Conservation (phyloP, 192 early-diverging fungal species). For the Coemansia reversa region DNA sequence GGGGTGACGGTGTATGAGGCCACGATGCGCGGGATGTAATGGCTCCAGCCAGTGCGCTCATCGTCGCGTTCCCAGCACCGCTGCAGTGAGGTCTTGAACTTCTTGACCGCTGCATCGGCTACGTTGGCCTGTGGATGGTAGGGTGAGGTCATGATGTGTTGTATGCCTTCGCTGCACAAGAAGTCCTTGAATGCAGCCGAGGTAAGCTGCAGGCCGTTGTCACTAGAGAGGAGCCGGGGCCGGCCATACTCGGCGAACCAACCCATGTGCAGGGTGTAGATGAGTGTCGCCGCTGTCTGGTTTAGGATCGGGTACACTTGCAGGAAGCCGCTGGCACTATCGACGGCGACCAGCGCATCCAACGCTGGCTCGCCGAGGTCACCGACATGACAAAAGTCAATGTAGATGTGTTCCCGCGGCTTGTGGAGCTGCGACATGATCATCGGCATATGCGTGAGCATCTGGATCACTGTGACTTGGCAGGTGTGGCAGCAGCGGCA, state of each 20-base stretch:
- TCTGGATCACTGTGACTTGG: slow-evolving; percentile 17
- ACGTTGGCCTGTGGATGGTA: slow-evolving; percentile 9
- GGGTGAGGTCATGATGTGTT: not conserved
- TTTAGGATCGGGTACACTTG: slow-evolving; percentile 8
- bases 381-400: slow-evolving; percentile 24
- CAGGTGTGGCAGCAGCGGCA: slow-evolving; percentile 12
- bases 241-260: slow-evolving; percentile 18
- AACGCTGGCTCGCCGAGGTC: not conserved
- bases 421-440: not conserved
- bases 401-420: slow-evolving; percentile 23
- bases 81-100: slow-evolving; percentile 19
- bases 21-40: slow-evolving; percentile 16
- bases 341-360: not conserved
- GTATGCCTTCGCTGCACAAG: not conserved
- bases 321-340: slow-evolving; percentile 11
- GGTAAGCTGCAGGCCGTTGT: slow-evolving; percentile 24
- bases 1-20: slow-evolving; percentile 17
- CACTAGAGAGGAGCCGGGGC: slow-evolving; percentile 10
- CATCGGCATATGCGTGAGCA: slow-evolving; percentile 8
- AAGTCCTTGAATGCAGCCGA: slow-evolving; percentile 4
- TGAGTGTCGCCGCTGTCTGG: slow-evolving; percentile 2
- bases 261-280: not conserved
- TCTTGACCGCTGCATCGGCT: slow-evolving; percentile 21
- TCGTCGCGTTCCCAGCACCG: slow-evolving; percentile 1
- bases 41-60: slow-evolving; percentile 1